Evolutionary conservation across 2,329 filamentous ascomycete genomes (phyloP).

Genomic region (Colletotrichum gigasporum): DNA sequence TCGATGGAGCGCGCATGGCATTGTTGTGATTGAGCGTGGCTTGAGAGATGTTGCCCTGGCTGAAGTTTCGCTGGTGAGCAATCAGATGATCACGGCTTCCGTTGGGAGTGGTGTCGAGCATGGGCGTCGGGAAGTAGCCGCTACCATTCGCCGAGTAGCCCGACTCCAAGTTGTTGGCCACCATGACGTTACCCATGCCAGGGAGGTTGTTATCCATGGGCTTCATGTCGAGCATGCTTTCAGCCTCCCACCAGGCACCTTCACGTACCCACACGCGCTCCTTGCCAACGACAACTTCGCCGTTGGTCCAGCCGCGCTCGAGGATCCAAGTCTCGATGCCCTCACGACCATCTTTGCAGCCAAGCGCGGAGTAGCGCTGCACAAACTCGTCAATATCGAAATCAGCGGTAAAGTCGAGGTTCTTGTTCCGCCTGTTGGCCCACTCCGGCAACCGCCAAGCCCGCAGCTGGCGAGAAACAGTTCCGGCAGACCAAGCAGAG

Average conservation of each 20-base stretch:
- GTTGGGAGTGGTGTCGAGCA: slow-evolving; percentile 68
- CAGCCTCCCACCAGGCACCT: slow-evolving; percentile 95
- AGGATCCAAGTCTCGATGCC: slow-evolving; percentile 95
- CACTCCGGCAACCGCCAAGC: slow-evolving; percentile 95
- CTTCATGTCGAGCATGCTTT: slow-evolving; percentile 93
- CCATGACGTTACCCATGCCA: slow-evolving; percentile 43
- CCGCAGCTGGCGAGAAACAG: slow-evolving; percentile 90
- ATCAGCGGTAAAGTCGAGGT: slow-evolving; percentile 94
- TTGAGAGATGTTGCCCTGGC: slow-evolving; percentile 66
- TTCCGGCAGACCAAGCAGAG: slow-evolving; percentile 92
- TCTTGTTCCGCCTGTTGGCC: slow-evolving; percentile 91
- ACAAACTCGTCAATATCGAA: slow-evolving; percentile 95
- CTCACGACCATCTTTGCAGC: slow-evolving; percentile 89
- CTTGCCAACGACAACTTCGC: slow-evolving; percentile 89
- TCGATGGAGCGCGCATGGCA: slow-evolving; percentile 63
- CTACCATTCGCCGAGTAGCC: slow-evolving; percentile 74
- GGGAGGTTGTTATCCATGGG: slow-evolving; percentile 59
- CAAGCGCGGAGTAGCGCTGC: slow-evolving; percentile 81
- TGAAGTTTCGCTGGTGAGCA: slow-evolving; percentile 63
- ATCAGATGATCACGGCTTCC: slow-evolving; percentile 79
- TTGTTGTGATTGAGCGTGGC: slow-evolving; percentile 54
- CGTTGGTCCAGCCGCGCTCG: slow-evolving; percentile 97
- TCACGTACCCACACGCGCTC: slow-evolving; percentile 98
- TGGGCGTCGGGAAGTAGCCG: slow-evolving; percentile 76
- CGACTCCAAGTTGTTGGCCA: slow-evolving; percentile 71